phyloP scores from a whole-genome alignment of 495 filamentous ascomycete species.

The Aspergillus baeticus region DNA sequence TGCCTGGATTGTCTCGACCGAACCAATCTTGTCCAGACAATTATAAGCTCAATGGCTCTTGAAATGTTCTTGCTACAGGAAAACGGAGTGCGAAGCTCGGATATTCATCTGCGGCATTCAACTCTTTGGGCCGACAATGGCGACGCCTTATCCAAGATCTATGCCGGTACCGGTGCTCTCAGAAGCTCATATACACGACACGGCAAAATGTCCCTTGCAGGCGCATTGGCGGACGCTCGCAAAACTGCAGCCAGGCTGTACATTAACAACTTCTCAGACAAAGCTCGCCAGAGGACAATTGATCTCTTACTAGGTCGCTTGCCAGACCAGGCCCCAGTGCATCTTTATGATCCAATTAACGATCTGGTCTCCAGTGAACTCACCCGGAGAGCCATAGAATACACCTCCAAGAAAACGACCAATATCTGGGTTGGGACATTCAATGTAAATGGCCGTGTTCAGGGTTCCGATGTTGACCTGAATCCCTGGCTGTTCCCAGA shows the following conservation, averaged over 20 bases:
- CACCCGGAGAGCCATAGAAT: slow-evolving; percentile 53
- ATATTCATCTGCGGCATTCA: slow-evolving; percentile 88
- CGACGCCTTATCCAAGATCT: slow-evolving; percentile 90
- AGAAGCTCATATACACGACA: slow-evolving; percentile 95
- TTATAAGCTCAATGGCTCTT: slow-evolving; percentile 87
- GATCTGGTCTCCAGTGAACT: slow-evolving; percentile 81
- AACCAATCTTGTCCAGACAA: slow-evolving; percentile 94
- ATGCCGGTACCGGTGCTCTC: slow-evolving; percentile 92
- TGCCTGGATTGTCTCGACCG: slow-evolving; percentile 95
- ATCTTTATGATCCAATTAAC: slow-evolving; percentile 91
- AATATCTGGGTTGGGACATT: slow-evolving; percentile 85
- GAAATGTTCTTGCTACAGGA: slow-evolving; percentile 74
- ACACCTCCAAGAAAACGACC: slow-evolving; percentile 49
- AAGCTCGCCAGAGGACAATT: slow-evolving; percentile 88
- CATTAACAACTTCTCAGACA: slow-evolving; percentile 96
- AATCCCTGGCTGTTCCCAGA: slow-evolving; percentile 82
- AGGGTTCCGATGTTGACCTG: slow-evolving; percentile 75
- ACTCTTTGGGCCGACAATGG: slow-evolving; percentile 98
- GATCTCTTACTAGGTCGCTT: slow-evolving; percentile 85
- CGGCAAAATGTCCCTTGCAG: slow-evolving; percentile 94
- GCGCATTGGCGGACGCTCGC: slow-evolving; percentile 89
- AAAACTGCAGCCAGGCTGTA: slow-evolving; percentile 93
- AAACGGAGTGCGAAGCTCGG: slow-evolving; percentile 61
- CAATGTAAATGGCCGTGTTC: slow-evolving; percentile 85
- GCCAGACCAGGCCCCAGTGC: slow-evolving; percentile 77